Conservation (phyloP, 108 stramenopile species). For the Skeletonema grethae region DNA sequence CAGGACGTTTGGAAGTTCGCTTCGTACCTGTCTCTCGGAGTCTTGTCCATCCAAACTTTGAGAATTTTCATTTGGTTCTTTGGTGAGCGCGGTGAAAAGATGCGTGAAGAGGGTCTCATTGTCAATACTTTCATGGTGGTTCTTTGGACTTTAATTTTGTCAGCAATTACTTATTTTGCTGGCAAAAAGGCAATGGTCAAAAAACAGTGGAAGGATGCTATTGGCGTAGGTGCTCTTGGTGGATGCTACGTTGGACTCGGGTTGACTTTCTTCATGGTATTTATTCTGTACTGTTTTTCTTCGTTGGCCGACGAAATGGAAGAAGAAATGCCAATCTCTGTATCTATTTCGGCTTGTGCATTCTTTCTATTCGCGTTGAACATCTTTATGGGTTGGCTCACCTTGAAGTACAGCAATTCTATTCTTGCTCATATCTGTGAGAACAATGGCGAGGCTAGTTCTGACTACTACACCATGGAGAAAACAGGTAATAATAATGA, state of each 20-base stretch:
- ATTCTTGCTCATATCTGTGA: background rate
- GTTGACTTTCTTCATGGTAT: background rate
- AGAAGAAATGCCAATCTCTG: background rate
- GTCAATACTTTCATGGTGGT: background rate
- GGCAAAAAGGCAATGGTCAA: background rate
- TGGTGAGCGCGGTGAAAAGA: background rate
- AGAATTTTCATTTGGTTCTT: background rate
- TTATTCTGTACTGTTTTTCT: background rate
- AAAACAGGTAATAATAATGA: background rate
- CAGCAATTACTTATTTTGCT: background rate
- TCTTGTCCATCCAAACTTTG: background rate
- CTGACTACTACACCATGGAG: background rate
- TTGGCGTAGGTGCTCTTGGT: background rate
- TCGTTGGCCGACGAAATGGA: background rate
- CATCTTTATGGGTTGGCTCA: background rate
- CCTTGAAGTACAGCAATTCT: background rate
- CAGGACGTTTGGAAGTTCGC: background rate
- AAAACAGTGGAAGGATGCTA: background rate
- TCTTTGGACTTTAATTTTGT: background rate
- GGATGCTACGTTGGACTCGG: background rate
- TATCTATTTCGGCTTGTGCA: background rate
- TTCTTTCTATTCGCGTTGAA: slow-evolving; percentile 1
- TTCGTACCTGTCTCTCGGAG: background rate
- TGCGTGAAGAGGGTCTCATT: slow-evolving; percentile 4
- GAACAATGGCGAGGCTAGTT: background rate